Conservation (phyloP, 2,329 filamentous ascomycete genomes). For the Pseudocercospora musae region DNA sequence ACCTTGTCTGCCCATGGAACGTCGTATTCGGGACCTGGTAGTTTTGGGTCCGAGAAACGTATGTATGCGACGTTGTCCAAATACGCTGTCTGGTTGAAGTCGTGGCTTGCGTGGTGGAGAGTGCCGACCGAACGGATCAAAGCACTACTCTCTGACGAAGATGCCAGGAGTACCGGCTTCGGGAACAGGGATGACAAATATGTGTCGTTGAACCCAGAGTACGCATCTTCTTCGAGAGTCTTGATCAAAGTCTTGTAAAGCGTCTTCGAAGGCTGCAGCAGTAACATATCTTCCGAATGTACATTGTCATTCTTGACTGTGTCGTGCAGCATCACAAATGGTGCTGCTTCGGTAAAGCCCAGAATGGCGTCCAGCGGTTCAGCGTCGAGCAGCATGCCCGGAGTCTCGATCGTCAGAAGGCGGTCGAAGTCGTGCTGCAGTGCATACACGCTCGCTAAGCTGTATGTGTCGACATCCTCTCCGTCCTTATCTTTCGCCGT, state of each 20-base stretch:
- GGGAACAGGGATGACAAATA: conserved; percentile 33
- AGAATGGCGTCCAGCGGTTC: conserved; percentile 43
- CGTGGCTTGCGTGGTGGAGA: conserved; percentile 28
- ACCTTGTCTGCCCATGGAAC: conserved; percentile 43
- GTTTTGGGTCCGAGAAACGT: conserved; percentile 45
- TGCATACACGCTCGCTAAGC: conserved; percentile 45
- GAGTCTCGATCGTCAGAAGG: conserved; percentile 44
- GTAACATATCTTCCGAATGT: conserved; percentile 35
- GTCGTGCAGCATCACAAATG: conserved; percentile 33
- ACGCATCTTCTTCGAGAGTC: conserved; percentile 14
- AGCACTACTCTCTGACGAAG: conserved; percentile 21
- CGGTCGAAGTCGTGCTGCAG: conserved; percentile 44
- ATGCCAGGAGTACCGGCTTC: conserved; percentile 28
- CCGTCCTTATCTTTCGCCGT: conserved; percentile 21
- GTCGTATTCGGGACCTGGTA: conserved; percentile 52
- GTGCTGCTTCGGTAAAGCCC: conserved; percentile 30
- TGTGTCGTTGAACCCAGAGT: conserved; percentile 23
- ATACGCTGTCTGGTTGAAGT: conserved; percentile 47
- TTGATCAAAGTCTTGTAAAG: conserved; percentile 20
- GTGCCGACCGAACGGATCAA: conserved; percentile 32
- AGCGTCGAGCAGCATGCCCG: conserved; percentile 46
- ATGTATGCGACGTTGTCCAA: conserved; percentile 45
- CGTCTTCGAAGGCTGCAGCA: conserved; percentile 26
- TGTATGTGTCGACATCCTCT: conserved; percentile 35
- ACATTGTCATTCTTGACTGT: conserved; percentile 27